Base-by-base conservation (phyloP, 495 filamentous ascomycete genomes). In the Parathielavia appendiculata region DNA sequence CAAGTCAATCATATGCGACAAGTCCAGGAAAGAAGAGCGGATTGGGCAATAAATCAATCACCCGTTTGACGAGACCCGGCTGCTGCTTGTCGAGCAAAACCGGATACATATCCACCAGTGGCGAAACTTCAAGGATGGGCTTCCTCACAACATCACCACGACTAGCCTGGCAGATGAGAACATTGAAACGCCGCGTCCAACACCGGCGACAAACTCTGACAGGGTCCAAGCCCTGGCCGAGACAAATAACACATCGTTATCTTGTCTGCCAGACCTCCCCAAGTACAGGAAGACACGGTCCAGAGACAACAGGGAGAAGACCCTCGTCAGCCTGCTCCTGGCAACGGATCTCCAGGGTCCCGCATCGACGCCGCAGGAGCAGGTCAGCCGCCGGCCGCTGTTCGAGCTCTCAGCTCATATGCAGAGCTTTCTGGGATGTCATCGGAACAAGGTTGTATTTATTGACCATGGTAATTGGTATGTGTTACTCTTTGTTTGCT, bases 391-490 rank as follows among this genome's bases (percentile, higher is more conserved):
- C 17, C 34, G 35, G 19, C 19, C n/a, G 17, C 35, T 51, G 9
- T n/a, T 10, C 4, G 49, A 51, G 49, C 49, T 51, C 26, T 51
- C 49, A 16, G 49, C 19, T 14, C 49, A 40, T 1, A 26, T 26
- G 14, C 49, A 40, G 35, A 11, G 17, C 35, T 51, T 51, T 14
- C 19, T 51, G 49, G 49, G 49, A 13, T 39, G 35, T 40, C 14
- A 51, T 12, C 34, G 35, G 1, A 35, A 51, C 19, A 51, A 51
- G 34, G 14, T 51, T 14, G 35, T 40, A 6, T 51, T 51, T 19
- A 39, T 51, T 11, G 49, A 51, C 35, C 35, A 51, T 40, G 5
- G 14, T 6, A 51, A 51, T n/a, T 51, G 49, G 49, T 51, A 40
- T 7, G 49, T 40, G 22, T 23, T 10, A 7, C 19, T 40, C 10